phyloP scores from a whole-genome alignment of 176 grass and related monocot species.

The Thalia dealbata region DNA sequence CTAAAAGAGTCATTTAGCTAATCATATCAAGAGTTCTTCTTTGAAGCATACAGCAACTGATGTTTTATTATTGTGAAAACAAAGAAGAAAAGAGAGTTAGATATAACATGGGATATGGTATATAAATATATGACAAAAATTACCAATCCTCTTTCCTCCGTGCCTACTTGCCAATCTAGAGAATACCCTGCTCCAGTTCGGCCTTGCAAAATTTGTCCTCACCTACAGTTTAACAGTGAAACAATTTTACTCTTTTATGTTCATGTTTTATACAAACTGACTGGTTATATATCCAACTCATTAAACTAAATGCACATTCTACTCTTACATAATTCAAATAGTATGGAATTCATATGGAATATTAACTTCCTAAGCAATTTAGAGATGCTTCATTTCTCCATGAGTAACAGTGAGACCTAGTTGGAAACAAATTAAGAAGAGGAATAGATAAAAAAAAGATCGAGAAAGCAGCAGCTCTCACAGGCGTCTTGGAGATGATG shows the following conservation, averaged over 20 bases:
- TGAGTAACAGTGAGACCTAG: too few species aligned
- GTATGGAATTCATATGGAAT: too few species aligned
- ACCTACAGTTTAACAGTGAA: conserved; percentile 33
- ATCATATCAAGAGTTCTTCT: too few species aligned
- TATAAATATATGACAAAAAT: conserved; percentile 1
- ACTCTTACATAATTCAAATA: neutral
- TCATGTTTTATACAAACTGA: too few species aligned
- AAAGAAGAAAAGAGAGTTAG: neutral
- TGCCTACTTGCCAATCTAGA: conserved; percentile 63
- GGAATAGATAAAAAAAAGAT: neutral
- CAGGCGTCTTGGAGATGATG: conserved; percentile 62
- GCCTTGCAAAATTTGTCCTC: conserved; percentile 83
- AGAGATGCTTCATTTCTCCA: too few species aligned
- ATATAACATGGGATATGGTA: neutral
- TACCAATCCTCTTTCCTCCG: conserved; percentile 72
- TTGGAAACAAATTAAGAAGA: neutral
- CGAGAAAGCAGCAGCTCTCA: conserved; percentile 11
- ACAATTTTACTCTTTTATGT: too few species aligned
- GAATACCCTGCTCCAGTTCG: conserved; percentile 79
- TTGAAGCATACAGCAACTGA: neutral
- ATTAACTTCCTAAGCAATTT: too few species aligned
- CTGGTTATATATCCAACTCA: too few species aligned
- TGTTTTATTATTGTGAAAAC: neutral
- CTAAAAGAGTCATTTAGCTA: too few species aligned
- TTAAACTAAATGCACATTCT: too few species aligned